These are phyloP conservation scores for Eutypa lata DNA, from an alignment of 2,329 filamentous ascomycete genomes.

Conservation along the genomic window DNA sequence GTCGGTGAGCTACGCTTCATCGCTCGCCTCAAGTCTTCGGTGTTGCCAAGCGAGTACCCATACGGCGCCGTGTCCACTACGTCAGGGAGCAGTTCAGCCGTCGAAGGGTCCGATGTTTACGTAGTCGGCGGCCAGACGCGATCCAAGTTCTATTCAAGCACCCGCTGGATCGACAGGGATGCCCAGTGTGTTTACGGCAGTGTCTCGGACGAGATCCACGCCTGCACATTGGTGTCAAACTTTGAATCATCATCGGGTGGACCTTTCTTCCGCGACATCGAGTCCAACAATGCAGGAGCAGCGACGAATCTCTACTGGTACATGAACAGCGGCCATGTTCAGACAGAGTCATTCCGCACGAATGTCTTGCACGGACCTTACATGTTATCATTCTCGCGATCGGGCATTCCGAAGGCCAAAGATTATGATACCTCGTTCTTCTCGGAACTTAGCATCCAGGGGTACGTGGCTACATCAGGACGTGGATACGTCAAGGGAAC, in stretches of 20 bases:
- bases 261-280: slow-evolving; percentile 65
- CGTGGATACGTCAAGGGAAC: slow-evolving; percentile 61
- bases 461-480: slow-evolving; percentile 52
- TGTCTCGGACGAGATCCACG: slow-evolving; percentile 45
- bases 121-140: slow-evolving; percentile 60
- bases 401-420: slow-evolving; percentile 46
- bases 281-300: slow-evolving; percentile 59
- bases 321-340: slow-evolving; percentile 64
- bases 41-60: slow-evolving; percentile 50
- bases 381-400: slow-evolving; percentile 57
- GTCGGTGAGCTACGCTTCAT: slow-evolving; percentile 64
- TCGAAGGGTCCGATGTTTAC: slow-evolving; percentile 61
- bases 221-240: slow-evolving; percentile 57
- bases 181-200: slow-evolving; percentile 59
- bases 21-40: slow-evolving; percentile 51
- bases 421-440: slow-evolving; percentile 58
- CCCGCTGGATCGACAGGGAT: slow-evolving; percentile 67
- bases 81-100: slow-evolving; percentile 41
- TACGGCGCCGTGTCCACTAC: slow-evolving; percentile 56
- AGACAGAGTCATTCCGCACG: slow-evolving; percentile 56
- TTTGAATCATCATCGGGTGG: slow-evolving; percentile 62
- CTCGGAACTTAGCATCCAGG: slow-evolving; percentile 52
- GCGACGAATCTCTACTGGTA: slow-evolving; percentile 63
- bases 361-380: slow-evolving; percentile 66
- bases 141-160: slow-evolving; percentile 67